Evolutionary conservation across 2,329 filamentous ascomycete genomes (phyloP), one percentile per base, ranked within the genome.

Genomic region (Amylocarpus encephaloides): DNA sequence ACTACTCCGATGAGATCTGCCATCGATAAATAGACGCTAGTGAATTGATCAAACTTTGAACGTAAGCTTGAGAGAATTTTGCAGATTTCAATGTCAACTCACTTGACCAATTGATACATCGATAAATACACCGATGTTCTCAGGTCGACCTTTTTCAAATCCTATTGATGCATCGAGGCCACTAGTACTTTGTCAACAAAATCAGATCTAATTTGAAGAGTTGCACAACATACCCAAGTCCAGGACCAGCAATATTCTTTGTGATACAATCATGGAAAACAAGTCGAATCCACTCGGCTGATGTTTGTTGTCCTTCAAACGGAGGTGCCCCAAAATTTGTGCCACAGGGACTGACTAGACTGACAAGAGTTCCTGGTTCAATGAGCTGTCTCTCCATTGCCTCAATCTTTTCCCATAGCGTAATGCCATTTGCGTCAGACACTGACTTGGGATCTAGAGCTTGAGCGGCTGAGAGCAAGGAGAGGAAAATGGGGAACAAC

Each of bases 191-290:
- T 12, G 29, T 41, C 26, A 41, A 29, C n/a, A 18, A 11, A 1
- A 66, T 68, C 51, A 66, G 70, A 15, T 65, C 11, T 29, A 15
- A 2, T 1, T 30, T 4, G 9, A 35, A 26, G 12, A 36, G 30
- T 10, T 16, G n/a, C 6, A 16, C 12, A 36, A 34, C 29, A 36
- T 3, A 44, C 50, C 56, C 56, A 55, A 45, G 49, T 55, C 4
- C 55, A 49, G 30, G 56, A 9, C 48, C 53, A 29, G 43, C 32
- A 10, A 59, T 63, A 57, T 77, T 78, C 22, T 69, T 74, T 4
- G 78, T 79, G 4, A 78, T 69, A 70, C 79, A 77, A 61, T 83
- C 80, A 64, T 82, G 80, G 53, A 83, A 83, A 16, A 73, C 78
- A 9, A 75, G 72, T 32, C 80, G 71, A 34, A 83, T 65, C 79